Base-by-base conservation (phyloP, 352 stramenopile species). In the Phytopythium boreale region DNA sequence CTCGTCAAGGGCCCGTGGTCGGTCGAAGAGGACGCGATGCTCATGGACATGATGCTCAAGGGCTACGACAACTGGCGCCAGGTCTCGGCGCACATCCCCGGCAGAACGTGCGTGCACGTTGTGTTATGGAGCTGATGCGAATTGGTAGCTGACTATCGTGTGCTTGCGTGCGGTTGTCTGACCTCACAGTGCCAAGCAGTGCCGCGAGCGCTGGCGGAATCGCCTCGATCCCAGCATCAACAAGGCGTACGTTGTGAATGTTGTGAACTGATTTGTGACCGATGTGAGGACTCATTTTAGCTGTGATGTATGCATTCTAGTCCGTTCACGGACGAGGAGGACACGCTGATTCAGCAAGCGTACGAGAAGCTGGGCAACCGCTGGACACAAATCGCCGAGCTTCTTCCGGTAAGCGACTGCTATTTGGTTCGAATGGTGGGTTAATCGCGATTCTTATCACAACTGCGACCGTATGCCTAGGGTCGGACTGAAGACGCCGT, bases 201-300 rank as follows among this genome's bases (percentile, higher is more conserved):
- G 96, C 63, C 89, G 96, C 26, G 96, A 99, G 68, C 94, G 96
- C 39, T 99, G 96, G 90, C 80, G 97, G 49, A 99, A 99, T 74
- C 95, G 98, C 63, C 73, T 99, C 60, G 94, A 98, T 73, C 96
- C 96, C 17, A 95, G 87, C 58, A 91, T 98, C 67, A 95, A 93
- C 71, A 93, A 92, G 76, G 77, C 79, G 85, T 93, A 70, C 51
- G 78, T 61, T 19, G 44, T 8, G 20, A 50, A 9, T 50, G 43
- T 15, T 6, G 43, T 26, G 43, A 22, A 14, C 20, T 10, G 43
- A 6, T 50, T 15, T 9, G 8, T 39, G 19, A 26, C 43, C 5
- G 26, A 15, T 27, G 34, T 12, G 26, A 24, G 8, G 50, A 44
- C 19, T 56, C 29, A 58, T 22, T n/a, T 11, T 17, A 17, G 27